These are phyloP conservation scores for Pontederia crassipes DNA, from an alignment of 176 grass and related monocot genomes.

Conservation along the genomic window DNA sequence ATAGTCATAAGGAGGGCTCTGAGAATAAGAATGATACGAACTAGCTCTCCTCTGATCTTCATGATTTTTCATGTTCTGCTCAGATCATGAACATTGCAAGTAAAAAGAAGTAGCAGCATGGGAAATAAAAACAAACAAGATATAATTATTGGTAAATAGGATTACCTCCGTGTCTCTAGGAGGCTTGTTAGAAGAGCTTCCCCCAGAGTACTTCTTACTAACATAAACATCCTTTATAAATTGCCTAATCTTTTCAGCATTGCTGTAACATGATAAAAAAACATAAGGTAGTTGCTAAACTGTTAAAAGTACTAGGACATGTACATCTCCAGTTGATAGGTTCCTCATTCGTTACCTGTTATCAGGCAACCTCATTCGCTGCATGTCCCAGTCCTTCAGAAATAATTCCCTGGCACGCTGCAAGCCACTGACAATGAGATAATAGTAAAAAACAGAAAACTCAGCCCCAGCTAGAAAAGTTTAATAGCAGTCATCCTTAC, in stretches of 20 bases:
- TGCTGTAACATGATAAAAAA: slow-evolving; percentile 35
- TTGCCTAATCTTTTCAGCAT: slow-evolving; percentile 85
- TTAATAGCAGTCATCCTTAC: slow-evolving; percentile 24
- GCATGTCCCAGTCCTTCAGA: slow-evolving; percentile 91
- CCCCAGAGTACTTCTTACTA: slow-evolving; percentile 85
- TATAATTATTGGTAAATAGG: background rate
- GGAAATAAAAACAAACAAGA: background rate
- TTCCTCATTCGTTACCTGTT: slow-evolving; percentile 46
- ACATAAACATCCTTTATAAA: slow-evolving; percentile 98
- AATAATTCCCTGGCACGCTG: slow-evolving; percentile 81
- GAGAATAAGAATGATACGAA: slow-evolving; percentile 97
- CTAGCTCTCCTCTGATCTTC: slow-evolving; percentile 53
- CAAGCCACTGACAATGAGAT: slow-evolving; percentile 23
- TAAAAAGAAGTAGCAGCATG: background rate
- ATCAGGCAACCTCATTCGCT: slow-evolving; percentile 80
- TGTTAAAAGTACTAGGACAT: background rate
- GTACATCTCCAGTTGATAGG: background rate
- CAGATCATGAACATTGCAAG: slow-evolving; percentile 13
- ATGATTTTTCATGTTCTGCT: slow-evolving; percentile 56
- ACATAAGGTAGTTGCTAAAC: slow-evolving; percentile 19
- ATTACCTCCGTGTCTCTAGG: slow-evolving; percentile 52
- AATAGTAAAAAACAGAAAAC: background rate
- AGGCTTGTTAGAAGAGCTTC: slow-evolving; percentile 33
- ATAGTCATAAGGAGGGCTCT: slow-evolving; percentile 91
- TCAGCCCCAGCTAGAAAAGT: slow-evolving; percentile 3